Base-by-base conservation (phyloP, 306 rosid species). In the Rubus parviflorus region DNA sequence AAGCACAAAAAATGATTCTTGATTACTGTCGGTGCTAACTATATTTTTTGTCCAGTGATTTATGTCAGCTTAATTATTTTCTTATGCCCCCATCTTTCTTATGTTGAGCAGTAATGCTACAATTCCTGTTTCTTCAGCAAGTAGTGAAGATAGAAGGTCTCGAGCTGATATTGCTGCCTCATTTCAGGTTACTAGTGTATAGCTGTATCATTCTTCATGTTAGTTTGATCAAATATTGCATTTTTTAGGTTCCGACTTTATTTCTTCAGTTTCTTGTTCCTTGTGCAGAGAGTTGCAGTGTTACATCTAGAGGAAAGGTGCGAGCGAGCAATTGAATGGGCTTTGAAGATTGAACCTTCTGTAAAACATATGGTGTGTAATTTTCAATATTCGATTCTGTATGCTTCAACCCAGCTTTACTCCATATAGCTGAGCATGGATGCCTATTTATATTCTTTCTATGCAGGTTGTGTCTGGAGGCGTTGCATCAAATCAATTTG, bases 101-200 rank as follows among this genome's bases (percentile, higher is more conserved):
- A 35, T 87, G 78, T 15, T 82, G 62, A 77, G 79, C 92, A 95
- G 98, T 76, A 83, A 95, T 84, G 91, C 91, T 10, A 83, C 85
- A 75, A 85, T 92, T 82, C 96, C 96, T 58, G 75, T 95, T 80
- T 89, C 92, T 82, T 85, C 80, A 48, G 91, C 97, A 77, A 90
- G 81, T 76, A 42, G 76, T 52, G 82, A 88, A 81, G 98, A 95
- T 42, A 89, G 92, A 83, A 63, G 82, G 69, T 79, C 87, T 71
- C 87, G 98, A 81, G 98, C 97, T 81, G 93, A 95, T 88, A 90
- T 92, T 79, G 98, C 98, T 76, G 95, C 98, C 68, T 89, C 98
- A 77, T 95, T 95, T 89, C 98, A 94, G 98, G 98, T 94, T 70
- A 71, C 81, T 70, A 68, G 73, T 72, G 35, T 64, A 7, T 70